Conservation (phyloP, 257 asterid genomes). For the Solanum lycopersicoides region DNA sequence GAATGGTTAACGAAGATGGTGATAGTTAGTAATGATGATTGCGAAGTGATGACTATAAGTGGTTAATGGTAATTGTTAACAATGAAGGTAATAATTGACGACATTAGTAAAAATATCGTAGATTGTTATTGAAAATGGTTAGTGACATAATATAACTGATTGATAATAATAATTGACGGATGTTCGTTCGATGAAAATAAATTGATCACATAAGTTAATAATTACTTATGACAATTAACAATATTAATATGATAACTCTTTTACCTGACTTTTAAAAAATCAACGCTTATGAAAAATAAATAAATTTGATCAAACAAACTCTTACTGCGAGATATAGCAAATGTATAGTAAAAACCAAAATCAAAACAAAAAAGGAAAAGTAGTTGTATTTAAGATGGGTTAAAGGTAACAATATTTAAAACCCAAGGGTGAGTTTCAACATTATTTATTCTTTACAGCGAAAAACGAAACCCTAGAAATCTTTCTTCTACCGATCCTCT, state of each 20-base stretch:
- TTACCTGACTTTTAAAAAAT: too few species aligned
- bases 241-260: too few species aligned
- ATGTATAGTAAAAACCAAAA: too few species aligned
- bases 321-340: too few species aligned
- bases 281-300: too few species aligned
- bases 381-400: not conserved
- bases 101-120: too few species aligned
- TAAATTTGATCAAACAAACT: too few species aligned
- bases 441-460: not conserved
- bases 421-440: not conserved
- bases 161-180: too few species aligned
- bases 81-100: too few species aligned
- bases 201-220: too few species aligned
- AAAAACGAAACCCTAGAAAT: not conserved
- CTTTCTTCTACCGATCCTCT: not conserved
- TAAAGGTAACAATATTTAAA: not conserved
- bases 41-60: not conserved
- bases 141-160: not conserved
- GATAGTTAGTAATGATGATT: not conserved
- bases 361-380: not conserved
- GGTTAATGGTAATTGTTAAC: too few species aligned
- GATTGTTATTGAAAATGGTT: not conserved
- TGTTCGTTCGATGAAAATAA: not conserved
- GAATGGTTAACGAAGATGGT: not conserved
- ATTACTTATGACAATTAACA: too few species aligned